These are phyloP conservation scores for Acidiella bohemica DNA, from an alignment of 495 filamentous ascomycete species.

Conservation along the genomic window DNA sequence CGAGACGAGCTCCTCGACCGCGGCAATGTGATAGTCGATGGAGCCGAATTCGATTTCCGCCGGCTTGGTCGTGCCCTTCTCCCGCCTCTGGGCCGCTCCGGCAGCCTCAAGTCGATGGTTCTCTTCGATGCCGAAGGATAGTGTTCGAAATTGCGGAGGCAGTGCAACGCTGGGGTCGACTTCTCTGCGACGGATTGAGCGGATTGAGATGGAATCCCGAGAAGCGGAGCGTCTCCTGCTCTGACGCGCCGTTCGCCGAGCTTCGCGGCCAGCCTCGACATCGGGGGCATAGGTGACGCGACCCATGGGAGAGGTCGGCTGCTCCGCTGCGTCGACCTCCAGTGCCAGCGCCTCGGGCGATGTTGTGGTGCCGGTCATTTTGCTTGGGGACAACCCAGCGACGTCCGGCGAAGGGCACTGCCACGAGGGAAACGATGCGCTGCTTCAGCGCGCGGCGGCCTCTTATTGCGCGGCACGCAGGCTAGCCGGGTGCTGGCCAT, in stretches of 20 bases:
- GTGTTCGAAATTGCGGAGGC: slow-evolving; percentile 12
- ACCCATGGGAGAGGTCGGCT: not conserved
- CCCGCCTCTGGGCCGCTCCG: slow-evolving; percentile 23
- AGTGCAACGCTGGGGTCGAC: slow-evolving; percentile 9
- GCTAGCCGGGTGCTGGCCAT: too few species aligned
- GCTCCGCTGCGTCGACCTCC: too few species aligned
- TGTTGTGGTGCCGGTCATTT: too few species aligned
- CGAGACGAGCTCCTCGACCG: slow-evolving; percentile 39
- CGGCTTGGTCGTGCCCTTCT: slow-evolving; percentile 30
- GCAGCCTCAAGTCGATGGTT: slow-evolving; percentile 28
- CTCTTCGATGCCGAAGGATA: slow-evolving; percentile 41
- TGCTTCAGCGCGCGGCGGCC: too few species aligned
- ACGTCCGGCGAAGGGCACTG: too few species aligned
- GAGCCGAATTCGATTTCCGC: slow-evolving; percentile 32
- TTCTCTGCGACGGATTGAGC: not conserved
- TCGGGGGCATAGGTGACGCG: not conserved
- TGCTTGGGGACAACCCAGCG: too few species aligned
- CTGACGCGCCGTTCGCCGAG: too few species aligned
- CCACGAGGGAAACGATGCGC: too few species aligned
- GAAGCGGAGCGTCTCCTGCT: slow-evolving; percentile 1
- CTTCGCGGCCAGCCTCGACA: not conserved
- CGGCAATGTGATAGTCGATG: slow-evolving; percentile 44
- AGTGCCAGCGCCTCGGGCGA: too few species aligned
- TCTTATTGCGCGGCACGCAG: too few species aligned
- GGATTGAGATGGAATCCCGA: slow-evolving; percentile 10